Base-by-base conservation (phyloP, 1,284 basidiomycete genomes). In the Cutaneotrichosporon cavernicola region DNA sequence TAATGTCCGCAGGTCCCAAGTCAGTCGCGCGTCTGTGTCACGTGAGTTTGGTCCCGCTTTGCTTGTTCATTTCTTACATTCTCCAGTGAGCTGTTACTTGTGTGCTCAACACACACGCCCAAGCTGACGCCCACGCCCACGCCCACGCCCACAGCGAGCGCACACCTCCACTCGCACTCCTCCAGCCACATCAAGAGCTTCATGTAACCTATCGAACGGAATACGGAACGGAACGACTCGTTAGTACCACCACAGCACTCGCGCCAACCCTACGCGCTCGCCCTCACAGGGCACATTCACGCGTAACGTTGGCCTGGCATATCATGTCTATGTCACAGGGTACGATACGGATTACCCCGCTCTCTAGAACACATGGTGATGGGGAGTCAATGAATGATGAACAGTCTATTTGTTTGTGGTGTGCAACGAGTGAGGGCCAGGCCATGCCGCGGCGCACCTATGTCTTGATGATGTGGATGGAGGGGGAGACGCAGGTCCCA, bases 291-390 rank as follows among this genome's bases (percentile, higher is more conserved):
- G 55, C 55, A 21, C 14, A 56, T 56, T 43, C 60, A 61, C 60
- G 60, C 60, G 56, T 46, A 53, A 61, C 60, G 60, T 61, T 61
- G 55, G 55, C 55, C 55, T 56, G 55, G 55, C 55, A 56, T 56
- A 56, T 43, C 55, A 56, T 56, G 55, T 56, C 55, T 56, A 56
- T 56, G 55, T 56, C 55, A 46, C 55, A 40, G 55, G 55, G 55
- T 43, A 56, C 38, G 36, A 8, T 43, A 22, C 22, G 22, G 8
- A 56, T 56, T 56, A 46, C 55, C 55, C 55, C 55, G 55, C 38
- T 56, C 55, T 56, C 43, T 56, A 56, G 55, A 53, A 40, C 36
- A 56, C 38, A 30, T 31, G 26, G 31, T 56, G 55, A 56, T 56
- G 55, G 55, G 55, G 55, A 43, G 55, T 56, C 55, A 56, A 56